phyloP scores from a whole-genome alignment of 208 protist genomes.

The Leishmania amazonensis region DNA sequence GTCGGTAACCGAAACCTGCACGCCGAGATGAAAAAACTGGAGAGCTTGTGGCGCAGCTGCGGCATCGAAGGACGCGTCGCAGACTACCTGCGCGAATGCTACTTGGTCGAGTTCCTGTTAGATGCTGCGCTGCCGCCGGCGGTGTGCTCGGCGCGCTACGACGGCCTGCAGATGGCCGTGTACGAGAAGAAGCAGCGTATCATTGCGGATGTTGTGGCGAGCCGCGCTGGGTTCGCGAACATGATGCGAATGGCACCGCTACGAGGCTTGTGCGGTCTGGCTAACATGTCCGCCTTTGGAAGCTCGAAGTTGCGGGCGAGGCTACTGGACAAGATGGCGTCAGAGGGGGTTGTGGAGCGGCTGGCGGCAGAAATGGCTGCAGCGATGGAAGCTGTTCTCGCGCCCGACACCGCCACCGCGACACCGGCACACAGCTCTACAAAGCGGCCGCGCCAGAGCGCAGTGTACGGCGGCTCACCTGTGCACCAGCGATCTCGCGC shows the following conservation, averaged over 20 bases:
- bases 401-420: background rate
- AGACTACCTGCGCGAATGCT: conserved; percentile 66
- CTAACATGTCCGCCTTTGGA: conserved; percentile 67
- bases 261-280: conserved; percentile 55
- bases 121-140: conserved; percentile 86
- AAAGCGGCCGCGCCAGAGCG: conserved; percentile 11
- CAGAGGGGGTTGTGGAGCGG: conserved; percentile 66
- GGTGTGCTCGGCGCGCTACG: conserved; percentile 87
- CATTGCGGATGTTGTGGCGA: conserved; percentile 60
- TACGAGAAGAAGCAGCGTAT: conserved; percentile 76
- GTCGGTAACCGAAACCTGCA: conserved; percentile 48
- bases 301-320: conserved; percentile 64
- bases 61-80: conserved; percentile 48
- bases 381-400: conserved; percentile 18
- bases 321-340: conserved; percentile 72
- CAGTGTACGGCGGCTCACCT: conserved; percentile 2
- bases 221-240: conserved; percentile 43
- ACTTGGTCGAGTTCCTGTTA: conserved; percentile 84
- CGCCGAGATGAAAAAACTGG: conserved; percentile 56
- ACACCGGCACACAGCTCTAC: conserved; percentile 6
- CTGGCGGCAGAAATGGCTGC: conserved; percentile 48
- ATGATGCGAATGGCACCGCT: conserved; percentile 64
- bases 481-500: conserved; percentile 20
- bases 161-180: conserved; percentile 60
- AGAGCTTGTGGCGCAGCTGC: conserved; percentile 41